Evolutionary conservation across 139 green algal species (phyloP).

Genomic region (Gonium pectorale): DNA sequence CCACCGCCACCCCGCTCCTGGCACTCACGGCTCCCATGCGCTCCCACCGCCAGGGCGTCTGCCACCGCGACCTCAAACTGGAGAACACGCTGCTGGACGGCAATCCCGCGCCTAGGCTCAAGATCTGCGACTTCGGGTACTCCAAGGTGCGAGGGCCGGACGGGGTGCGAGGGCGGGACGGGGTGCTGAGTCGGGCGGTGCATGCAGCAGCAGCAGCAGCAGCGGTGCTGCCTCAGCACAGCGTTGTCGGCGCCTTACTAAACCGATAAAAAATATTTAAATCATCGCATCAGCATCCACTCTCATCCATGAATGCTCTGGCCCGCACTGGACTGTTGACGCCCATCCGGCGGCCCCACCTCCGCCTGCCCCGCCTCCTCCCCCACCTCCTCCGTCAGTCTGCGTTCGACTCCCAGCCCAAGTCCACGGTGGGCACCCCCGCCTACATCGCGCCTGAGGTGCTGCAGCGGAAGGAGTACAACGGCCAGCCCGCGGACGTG

Average conservation of each 20-base stretch:
- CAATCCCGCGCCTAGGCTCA: slow-evolving; percentile 85
- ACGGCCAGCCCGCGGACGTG: slow-evolving; percentile 95
- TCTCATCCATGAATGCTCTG: too few relatives aligned
- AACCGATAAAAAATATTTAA: too few relatives aligned
- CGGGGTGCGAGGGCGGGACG: too few relatives aligned
- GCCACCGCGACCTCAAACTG: slow-evolving; percentile 97
- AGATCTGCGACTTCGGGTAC: slow-evolving; percentile 99
- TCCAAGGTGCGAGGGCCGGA: slow-evolving; percentile 76
- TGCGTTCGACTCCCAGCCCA: slow-evolving; percentile 94
- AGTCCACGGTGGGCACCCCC: slow-evolving; percentile 99
- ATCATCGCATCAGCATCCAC: too few relatives aligned
- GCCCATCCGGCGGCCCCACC: too few relatives aligned
- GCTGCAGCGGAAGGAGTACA: slow-evolving; percentile 88
- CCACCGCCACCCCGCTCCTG: too few relatives aligned
- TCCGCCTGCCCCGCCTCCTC: neutral
- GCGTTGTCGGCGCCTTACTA: too few relatives aligned
- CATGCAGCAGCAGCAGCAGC: too few relatives aligned
- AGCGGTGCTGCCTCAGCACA: too few relatives aligned
- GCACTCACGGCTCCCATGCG: too few relatives aligned
- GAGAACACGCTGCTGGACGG: slow-evolving; percentile 98
- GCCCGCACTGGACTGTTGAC: too few relatives aligned
- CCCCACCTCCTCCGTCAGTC: slow-evolving; percentile 20
- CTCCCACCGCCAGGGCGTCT: slow-evolving; percentile 83
- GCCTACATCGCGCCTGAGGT: slow-evolving; percentile 99
- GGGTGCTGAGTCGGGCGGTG: too few relatives aligned